Percentiles rank a stretch among this genome's conserved stretches.
Evolutionary conservation across 768 basidiomycete genomes (phyloP).

Genomic region (Wakefieldia striispora): DNA sequence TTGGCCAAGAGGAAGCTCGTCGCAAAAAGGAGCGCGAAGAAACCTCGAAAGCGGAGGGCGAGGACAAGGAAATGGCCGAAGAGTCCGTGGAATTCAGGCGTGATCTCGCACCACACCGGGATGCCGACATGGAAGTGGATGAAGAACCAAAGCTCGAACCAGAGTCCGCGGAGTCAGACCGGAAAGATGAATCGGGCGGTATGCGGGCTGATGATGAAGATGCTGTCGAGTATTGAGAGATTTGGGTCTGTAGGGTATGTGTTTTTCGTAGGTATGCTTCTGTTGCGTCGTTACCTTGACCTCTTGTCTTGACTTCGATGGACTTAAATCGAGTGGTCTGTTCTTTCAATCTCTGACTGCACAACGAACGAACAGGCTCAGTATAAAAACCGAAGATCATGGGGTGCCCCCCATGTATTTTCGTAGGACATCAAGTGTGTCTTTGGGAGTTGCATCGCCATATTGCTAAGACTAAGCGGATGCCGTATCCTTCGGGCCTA

Average conservation of each 20-base stretch:
- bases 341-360: not conserved
- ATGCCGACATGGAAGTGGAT: constrained; percentile 36
- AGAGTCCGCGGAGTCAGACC: constrained; percentile 41
- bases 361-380: not conserved
- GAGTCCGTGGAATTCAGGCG: constrained; percentile 18
- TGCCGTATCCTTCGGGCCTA: no score
- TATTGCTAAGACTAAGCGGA: no score
- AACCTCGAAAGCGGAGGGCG: constrained; percentile 30
- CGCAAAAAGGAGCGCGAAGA: constrained; percentile 41
- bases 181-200: constrained; percentile 51
- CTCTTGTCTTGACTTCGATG: constrained; percentile 8
- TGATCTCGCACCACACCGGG: constrained; percentile 20
- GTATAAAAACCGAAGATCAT: no score
- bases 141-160: constrained; percentile 33
- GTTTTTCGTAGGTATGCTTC: constrained; percentile 24
- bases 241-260: constrained; percentile 26
- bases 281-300: constrained; percentile 18
- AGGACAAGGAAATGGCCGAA: constrained; percentile 36
- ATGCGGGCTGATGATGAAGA: constrained; percentile 75
- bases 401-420: no score
- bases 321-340: constrained; percentile 7
- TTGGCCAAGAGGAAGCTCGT: constrained; percentile 61
- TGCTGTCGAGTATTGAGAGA: constrained; percentile 68
- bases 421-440: no score
- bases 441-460: no score